Evolutionary conservation across 2,329 filamentous ascomycete species (phyloP).

Genomic region (Penicillium polonicum): DNA sequence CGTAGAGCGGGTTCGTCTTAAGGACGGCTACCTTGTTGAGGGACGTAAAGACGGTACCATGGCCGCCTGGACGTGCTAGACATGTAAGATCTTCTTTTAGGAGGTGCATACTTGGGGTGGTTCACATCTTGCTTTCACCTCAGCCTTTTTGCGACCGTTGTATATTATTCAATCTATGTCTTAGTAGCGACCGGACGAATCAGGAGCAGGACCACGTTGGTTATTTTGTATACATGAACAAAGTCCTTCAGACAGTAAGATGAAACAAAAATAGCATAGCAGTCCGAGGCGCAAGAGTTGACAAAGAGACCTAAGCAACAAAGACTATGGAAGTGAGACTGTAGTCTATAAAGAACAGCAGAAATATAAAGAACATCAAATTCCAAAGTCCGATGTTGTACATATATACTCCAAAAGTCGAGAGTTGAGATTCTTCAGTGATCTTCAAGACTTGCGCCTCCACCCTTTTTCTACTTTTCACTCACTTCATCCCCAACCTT

Average conservation of each 20-base stretch:
- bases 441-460: conserved; percentile 8
- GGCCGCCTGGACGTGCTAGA: conserved; percentile 80
- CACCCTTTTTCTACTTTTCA: conserved; percentile 9
- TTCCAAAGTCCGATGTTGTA: neutral
- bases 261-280: conserved; percentile 8
- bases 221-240: conserved; percentile 12
- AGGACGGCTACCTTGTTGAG: conserved; percentile 91
- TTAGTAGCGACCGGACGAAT: conserved; percentile 15
- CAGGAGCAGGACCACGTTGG: conserved; percentile 12
- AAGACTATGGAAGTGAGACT: conserved; percentile 5
- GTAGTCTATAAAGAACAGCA: neutral
- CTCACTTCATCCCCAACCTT: conserved; percentile 4
- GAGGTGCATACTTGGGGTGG: conserved; percentile 7
- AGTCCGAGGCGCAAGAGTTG: conserved; percentile 1
- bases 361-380: conserved; percentile 3
- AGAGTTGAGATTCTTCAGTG: conserved; percentile 12
- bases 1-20: conserved; percentile 84
- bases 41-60: conserved; percentile 84
- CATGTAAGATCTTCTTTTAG: neutral
- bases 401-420: neutral
- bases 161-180: conserved; percentile 27
- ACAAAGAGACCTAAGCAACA: conserved; percentile 8
- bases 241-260: neutral
- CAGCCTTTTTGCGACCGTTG: conserved; percentile 16
- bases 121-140: conserved; percentile 1